phyloP scores from a whole-genome alignment of 1,139 yeast genomes.

The Eremothecium coryli region DNA sequence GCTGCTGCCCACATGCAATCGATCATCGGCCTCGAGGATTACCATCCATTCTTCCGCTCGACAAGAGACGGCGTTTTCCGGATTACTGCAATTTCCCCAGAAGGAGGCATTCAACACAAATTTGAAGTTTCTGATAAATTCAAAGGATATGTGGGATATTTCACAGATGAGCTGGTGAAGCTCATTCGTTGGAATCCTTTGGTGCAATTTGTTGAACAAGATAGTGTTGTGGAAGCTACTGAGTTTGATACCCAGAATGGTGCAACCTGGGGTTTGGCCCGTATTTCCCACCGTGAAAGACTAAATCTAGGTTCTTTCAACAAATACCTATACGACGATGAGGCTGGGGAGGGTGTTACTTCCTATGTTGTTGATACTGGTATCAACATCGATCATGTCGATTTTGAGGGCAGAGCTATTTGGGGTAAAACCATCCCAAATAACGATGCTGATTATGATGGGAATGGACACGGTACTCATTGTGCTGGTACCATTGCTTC shows the following conservation, averaged over 20 bases:
- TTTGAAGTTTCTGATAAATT: conserved; percentile 50
- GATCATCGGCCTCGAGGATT: conserved; percentile 16
- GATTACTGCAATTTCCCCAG: conserved; percentile 15
- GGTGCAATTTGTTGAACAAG: conserved; percentile 70
- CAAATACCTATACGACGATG: conserved; percentile 73
- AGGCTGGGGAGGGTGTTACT: conserved; percentile 88
- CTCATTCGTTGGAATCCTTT: conserved; percentile 63
- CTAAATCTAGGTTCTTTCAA: conserved; percentile 71
- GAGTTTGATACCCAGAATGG: conserved; percentile 65
- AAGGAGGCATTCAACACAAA: conserved; percentile 56
- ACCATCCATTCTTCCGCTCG: conserved; percentile 18
- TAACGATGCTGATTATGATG: conserved; percentile 77
- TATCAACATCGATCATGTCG: conserved; percentile 67
- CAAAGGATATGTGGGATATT: conserved; percentile 66
- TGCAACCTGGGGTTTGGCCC: conserved; percentile 95
- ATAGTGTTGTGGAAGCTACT: conserved; percentile 60
- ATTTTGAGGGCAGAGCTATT: conserved; percentile 82
- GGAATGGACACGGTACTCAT: conserved; percentile 87
- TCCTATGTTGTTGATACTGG: conserved; percentile 90
- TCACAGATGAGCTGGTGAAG: conserved; percentile 62
- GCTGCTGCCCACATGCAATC: conserved; percentile 26
- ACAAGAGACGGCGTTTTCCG: conserved; percentile 15
- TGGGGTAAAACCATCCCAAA: conserved; percentile 91
- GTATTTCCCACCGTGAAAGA: conserved; percentile 82
- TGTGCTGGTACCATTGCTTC: conserved; percentile 84